These are phyloP conservation scores for Hemileccinum impolitum DNA, from an alignment of 768 basidiomycete genomes.

Conservation along the genomic window DNA sequence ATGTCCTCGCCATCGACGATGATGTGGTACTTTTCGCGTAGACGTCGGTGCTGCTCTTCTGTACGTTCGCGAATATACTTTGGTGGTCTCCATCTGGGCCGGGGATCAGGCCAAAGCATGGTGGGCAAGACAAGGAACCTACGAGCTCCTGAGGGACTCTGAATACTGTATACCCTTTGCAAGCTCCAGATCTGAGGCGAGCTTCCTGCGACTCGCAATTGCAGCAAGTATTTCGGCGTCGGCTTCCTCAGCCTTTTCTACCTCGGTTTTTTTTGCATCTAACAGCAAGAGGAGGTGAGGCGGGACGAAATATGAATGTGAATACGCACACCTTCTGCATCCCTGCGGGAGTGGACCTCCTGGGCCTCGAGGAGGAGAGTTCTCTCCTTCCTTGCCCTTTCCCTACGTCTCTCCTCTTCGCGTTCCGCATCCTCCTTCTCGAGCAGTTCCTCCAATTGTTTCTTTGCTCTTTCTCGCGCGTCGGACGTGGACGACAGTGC, in stretches of 20 bases:
- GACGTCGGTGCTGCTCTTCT: slow-evolving; percentile 62
- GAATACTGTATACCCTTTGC: slow-evolving; percentile 92
- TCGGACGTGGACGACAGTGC: slow-evolving; percentile 56
- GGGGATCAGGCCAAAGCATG: neutral
- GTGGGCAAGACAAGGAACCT: slow-evolving; percentile 21
- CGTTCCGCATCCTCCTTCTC: slow-evolving; percentile 68
- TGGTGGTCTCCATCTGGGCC: slow-evolving; percentile 83
- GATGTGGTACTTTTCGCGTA: slow-evolving; percentile 92
- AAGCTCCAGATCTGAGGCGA: slow-evolving; percentile 89
- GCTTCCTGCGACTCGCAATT: slow-evolving; percentile 84
- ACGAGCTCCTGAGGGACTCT: slow-evolving; percentile 82
- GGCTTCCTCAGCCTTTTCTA: slow-evolving; percentile 81
- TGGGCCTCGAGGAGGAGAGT: slow-evolving; percentile 92
- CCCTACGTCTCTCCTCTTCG: slow-evolving; percentile 73
- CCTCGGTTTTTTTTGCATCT: slow-evolving; percentile 86
- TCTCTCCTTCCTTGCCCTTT: slow-evolving; percentile 77
- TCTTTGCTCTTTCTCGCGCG: slow-evolving; percentile 43
- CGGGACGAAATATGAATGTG: slow-evolving; percentile 1
- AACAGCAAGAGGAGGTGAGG: slow-evolving; percentile 11
- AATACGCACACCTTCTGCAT: slow-evolving; percentile 62
- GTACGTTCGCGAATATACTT: slow-evolving; percentile 71
- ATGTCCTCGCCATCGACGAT: slow-evolving; percentile 91
- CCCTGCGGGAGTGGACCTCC: slow-evolving; percentile 85
- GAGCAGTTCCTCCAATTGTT: slow-evolving; percentile 54
- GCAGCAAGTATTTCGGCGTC: slow-evolving; percentile 92